A percentile compares a stretch with the other conserved stretches of the same genome.
Evolutionary conservation across 495 filamentous ascomycete species (phyloP).

Genomic region (Chaetomium cochliodes): DNA sequence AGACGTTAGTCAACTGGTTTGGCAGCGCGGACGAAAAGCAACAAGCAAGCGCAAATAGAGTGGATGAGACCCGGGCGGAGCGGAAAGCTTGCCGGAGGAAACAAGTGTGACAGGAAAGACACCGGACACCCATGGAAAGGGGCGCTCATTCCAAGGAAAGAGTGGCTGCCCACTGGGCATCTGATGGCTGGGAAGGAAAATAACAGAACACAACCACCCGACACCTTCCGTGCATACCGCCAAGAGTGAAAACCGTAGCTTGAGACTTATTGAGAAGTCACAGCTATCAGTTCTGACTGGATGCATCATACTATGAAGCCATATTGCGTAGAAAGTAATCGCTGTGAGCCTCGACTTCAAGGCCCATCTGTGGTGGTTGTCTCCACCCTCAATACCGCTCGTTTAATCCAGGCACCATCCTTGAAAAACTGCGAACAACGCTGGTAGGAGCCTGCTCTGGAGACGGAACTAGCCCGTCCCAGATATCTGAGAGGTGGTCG

Average conservation of each 20-base stretch:
- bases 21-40: background rate
- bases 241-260: background rate
- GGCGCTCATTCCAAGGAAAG: background rate
- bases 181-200: constrained; percentile 1
- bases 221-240: background rate
- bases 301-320: background rate
- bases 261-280: constrained; percentile 17
- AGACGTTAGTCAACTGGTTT: constrained; percentile 23
- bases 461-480: background rate
- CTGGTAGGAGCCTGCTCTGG: background rate
- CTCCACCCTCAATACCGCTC: background rate
- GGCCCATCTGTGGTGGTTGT: background rate
- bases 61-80: background rate
- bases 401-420: constrained; percentile 1
- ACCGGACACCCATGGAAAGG: background rate
- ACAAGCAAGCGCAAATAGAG: background rate
- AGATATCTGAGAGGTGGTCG: constrained; percentile 9
- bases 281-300: constrained; percentile 11
- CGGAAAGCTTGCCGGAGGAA: background rate
- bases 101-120: background rate
- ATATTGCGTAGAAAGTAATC: background rate
- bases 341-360: background rate
- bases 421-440: background rate
- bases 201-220: background rate
- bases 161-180: constrained; percentile 8